Base-by-base conservation (phyloP, 1,284 basidiomycete species). In the Pisolithus thermaeus region DNA sequence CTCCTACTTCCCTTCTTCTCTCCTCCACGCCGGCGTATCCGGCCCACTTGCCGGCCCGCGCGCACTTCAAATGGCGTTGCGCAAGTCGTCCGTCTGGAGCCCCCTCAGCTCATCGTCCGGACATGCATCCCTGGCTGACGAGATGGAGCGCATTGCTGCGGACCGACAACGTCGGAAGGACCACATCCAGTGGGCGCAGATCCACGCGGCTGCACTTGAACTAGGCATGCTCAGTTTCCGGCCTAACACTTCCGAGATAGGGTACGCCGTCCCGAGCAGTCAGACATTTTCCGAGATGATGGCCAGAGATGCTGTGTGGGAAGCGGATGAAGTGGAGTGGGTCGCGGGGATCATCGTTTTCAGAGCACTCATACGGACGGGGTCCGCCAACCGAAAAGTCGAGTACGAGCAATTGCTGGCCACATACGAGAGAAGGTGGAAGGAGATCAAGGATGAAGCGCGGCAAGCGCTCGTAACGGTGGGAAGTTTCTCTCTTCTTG, bases 251-350 rank as follows among this genome's bases (percentile, higher is more conserved):
- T 52, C 61, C 3, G 62, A 65, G 7, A 49, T 64, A 18, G 48
- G 42, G 30, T 63, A 66, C 16, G 43, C 46, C 12, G 51, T 53
- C 14, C 42, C 57, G 1, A 37, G 25, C n/a, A 41, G 47, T 18
- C 67, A 73, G 38, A 70, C 71, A 1, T 78, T 81, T 56, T 78
- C 77, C 0, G 77, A 80, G 59, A 74, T 76, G 72, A 71, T 79
- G 59, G 80, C 73, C 3, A 67, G 77, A 11, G 80, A 82, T 58
- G 73, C 77, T 4, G 78, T 81, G 14, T 82, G 79, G 79, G 80
- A 81, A 59, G 52, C 69, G 0, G 80, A 83, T 52, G 80, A 82
- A 58, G 80, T 80, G 40, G 80, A 82, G 58, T 82, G 80, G 80
- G 77, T 80, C 9, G 78, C 80, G 6, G 80, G 80, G 4, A 75